Conservation (phyloP, 331 rosid genomes). For the Dryas integrifolia region DNA sequence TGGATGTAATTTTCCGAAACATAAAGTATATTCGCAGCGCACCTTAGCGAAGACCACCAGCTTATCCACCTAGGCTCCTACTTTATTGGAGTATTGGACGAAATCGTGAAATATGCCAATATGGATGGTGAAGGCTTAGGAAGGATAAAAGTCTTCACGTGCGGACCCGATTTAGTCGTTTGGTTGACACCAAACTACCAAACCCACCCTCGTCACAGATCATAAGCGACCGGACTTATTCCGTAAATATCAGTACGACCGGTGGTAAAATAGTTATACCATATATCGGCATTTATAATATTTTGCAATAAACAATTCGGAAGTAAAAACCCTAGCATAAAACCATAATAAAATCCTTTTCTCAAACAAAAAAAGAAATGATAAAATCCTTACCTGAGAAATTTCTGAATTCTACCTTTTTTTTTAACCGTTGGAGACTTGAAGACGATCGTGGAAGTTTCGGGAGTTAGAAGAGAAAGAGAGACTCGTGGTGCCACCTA, state of each 20-base stretch:
- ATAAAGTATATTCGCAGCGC: background rate
- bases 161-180: background rate
- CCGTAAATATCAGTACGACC: background rate
- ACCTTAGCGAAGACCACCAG: background rate
- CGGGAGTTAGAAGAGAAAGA: background rate
- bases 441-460: conserved; percentile 19
- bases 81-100: conserved; percentile 14
- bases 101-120: background rate
- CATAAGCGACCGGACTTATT: background rate
- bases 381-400: background rate
- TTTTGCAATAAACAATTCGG: no score
- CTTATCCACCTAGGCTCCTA: background rate
- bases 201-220: conserved; percentile 1
- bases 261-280: conserved; percentile 7
- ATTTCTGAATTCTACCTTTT: background rate
- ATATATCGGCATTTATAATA: background rate
- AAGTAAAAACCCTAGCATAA: background rate
- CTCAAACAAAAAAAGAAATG: no score
- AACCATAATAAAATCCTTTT: no score
- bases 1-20: background rate
- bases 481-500: conserved; percentile 30
- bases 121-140: background rate
- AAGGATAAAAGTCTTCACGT: background rate
- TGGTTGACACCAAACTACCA: background rate
- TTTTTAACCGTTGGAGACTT: conserved; percentile 12